phyloP scores from a whole-genome alignment of 2,329 filamentous ascomycete genomes.

The Neocatenulostroma microsporum region DNA sequence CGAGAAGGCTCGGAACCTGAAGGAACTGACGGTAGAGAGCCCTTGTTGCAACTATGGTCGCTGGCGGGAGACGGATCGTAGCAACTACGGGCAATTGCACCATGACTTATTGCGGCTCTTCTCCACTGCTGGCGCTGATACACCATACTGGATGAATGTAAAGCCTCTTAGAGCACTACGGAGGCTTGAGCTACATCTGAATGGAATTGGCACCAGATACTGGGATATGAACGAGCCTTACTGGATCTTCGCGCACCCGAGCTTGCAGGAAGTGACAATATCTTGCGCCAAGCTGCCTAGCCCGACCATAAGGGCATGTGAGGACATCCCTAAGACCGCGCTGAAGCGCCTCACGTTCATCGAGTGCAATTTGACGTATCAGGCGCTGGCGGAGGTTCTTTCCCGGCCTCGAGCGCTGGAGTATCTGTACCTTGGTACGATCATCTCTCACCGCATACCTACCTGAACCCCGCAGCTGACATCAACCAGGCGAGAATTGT shows the following conservation, averaged over 20 bases:
- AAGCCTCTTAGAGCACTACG: not conserved
- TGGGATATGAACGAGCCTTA: not conserved
- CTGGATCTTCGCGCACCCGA: constrained; percentile 4
- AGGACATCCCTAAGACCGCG: not conserved
- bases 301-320: no score
- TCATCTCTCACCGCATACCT: not conserved
- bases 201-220: not conserved
- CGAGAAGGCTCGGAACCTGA: not conserved
- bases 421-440: constrained; percentile 2
- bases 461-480: not conserved
- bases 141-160: not conserved
- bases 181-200: constrained; percentile 1
- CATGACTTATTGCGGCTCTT: not conserved
- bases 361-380: constrained; percentile 2
- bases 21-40: constrained; percentile 5
- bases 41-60: constrained; percentile 2
- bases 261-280: constrained; percentile 1
- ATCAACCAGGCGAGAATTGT: no score
- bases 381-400: not conserved
- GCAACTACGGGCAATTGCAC: no score
- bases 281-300: not conserved
- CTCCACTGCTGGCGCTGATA: not conserved
- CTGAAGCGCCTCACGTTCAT: constrained; percentile 3
- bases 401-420: constrained; percentile 1
- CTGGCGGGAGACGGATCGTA: not conserved